Conservation (phyloP, 2,329 filamentous ascomycete genomes). For the Sarocladiaceae sp. region DNA sequence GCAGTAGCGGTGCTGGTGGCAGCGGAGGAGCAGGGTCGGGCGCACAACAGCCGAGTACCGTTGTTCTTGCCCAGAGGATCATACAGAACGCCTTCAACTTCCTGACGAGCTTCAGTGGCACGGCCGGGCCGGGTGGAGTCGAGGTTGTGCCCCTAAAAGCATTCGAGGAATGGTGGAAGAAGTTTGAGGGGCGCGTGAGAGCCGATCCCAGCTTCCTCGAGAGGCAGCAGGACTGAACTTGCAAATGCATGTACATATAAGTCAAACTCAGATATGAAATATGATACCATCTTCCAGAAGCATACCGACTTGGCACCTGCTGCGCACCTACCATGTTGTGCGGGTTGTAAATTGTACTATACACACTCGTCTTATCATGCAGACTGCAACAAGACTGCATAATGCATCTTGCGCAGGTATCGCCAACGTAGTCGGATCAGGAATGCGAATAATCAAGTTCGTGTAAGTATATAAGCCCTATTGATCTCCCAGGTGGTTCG, state of each 20-base stretch:
- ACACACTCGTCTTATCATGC: too few relatives aligned
- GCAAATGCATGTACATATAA: slow-evolving; percentile 3
- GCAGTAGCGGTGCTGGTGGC: slow-evolving; percentile 12
- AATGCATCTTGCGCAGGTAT: too few relatives aligned
- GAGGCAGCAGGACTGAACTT: slow-evolving; percentile 33
- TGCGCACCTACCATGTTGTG: too few relatives aligned
- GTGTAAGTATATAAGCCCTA: too few relatives aligned
- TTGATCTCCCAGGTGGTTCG: too few relatives aligned
- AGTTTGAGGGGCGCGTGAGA: slow-evolving; percentile 84
- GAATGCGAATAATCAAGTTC: too few relatives aligned
- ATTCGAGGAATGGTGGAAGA: slow-evolving; percentile 96
- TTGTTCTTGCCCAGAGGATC: slow-evolving; percentile 81
- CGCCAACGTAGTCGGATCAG: too few relatives aligned
- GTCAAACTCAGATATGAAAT: neutral
- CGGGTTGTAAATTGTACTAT: too few relatives aligned
- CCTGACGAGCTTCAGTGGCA: slow-evolving; percentile 75
- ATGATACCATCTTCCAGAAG: too few relatives aligned
- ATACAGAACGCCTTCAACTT: slow-evolving; percentile 98
- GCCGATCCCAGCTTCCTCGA: slow-evolving; percentile 86
- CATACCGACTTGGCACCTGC: too few relatives aligned
- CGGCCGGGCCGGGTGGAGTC: slow-evolving; percentile 52
- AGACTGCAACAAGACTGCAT: too few relatives aligned
- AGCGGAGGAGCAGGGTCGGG: slow-evolving; percentile 15
- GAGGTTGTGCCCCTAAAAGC: slow-evolving; percentile 91
- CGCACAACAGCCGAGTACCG: slow-evolving; percentile 58